These are phyloP conservation scores for Pichia sp. DNA, from an alignment of 1,139 yeast species.

Conservation along the genomic window DNA sequence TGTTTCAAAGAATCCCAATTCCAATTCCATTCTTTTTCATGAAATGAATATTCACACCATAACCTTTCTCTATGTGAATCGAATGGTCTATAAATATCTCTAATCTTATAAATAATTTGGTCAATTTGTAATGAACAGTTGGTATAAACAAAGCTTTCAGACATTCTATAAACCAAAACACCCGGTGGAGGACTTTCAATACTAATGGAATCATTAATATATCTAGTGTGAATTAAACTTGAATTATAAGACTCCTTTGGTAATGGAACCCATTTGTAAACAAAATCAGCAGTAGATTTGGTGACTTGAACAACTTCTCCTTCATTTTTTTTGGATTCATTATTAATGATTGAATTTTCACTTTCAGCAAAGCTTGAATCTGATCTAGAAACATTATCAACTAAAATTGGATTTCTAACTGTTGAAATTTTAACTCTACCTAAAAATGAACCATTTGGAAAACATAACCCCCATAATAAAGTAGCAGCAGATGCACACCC, in stretches of 20 bases:
- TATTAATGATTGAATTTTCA: not conserved
- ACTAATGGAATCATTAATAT: slow-evolving; percentile 49
- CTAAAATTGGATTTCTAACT: slow-evolving; percentile 47
- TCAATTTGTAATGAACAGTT: slow-evolving; percentile 75
- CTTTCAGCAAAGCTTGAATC: not conserved
- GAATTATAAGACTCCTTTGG: slow-evolving; percentile 35
- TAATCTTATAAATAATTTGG: slow-evolving; percentile 60
- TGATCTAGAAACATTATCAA: not conserved
- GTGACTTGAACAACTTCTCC: not conserved
- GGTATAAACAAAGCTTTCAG: slow-evolving; percentile 76
- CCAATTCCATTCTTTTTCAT: slow-evolving; percentile 5
- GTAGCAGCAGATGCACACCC: slow-evolving; percentile 77
- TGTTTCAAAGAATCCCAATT: not conserved
- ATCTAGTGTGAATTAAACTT: slow-evolving; percentile 23
- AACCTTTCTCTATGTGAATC: slow-evolving; percentile 66
- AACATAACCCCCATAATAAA: slow-evolving; percentile 66
- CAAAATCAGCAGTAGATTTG: not conserved
- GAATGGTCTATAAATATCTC: slow-evolving; percentile 57
- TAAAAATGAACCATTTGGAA: slow-evolving; percentile 75
- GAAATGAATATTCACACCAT: slow-evolving; percentile 58
- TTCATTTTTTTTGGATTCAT: not conserved
- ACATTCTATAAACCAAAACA: slow-evolving; percentile 75
- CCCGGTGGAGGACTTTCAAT: slow-evolving; percentile 86
- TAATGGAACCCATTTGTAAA: slow-evolving; percentile 75
- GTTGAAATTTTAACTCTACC: slow-evolving; percentile 72